Evolutionary conservation across 768 basidiomycete genomes (phyloP).

Genomic region (Megacollybia marginata): DNA sequence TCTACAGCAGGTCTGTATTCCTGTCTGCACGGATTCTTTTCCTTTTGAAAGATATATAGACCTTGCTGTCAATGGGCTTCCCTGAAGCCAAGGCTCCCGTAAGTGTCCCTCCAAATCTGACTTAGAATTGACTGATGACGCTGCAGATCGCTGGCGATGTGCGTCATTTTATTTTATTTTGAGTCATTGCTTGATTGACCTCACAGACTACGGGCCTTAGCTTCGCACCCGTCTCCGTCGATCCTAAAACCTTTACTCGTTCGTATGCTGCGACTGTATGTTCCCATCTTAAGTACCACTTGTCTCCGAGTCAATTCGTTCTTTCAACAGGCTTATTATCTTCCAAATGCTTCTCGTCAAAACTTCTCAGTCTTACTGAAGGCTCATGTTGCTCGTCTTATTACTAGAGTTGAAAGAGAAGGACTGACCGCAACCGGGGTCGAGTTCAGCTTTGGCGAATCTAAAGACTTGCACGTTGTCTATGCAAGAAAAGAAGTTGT

Average conservation of each 20-base stretch:
- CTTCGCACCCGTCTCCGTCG: constrained; percentile 14
- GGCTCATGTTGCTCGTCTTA: constrained; percentile 21
- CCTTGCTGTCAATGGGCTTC: neutral
- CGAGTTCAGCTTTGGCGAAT: constrained; percentile 28
- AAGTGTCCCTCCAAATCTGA: neutral
- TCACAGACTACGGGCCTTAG: constrained; percentile 17
- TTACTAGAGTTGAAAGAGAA: constrained; percentile 1
- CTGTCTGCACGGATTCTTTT: neutral
- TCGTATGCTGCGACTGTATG: constrained; percentile 23
- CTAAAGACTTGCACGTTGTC: constrained; percentile 20
- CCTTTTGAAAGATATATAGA: neutral
- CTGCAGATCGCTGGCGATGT: constrained; percentile 13
- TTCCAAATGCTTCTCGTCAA: constrained; percentile 12
- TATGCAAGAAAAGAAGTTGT: constrained; percentile 44
- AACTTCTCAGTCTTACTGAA: constrained; percentile 18
- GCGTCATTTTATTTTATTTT: neutral
- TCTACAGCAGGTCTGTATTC: neutral
- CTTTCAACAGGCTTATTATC: constrained; percentile 11
- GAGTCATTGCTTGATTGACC: neutral
- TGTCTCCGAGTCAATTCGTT: constrained; percentile 3
- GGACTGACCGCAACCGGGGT: constrained; percentile 37
- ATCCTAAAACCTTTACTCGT: constrained; percentile 19
- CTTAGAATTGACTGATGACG: neutral
- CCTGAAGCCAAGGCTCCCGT: neutral
- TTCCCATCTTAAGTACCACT: constrained; percentile 4